Percentiles rank a stretch among this genome's conserved stretches.
These are phyloP conservation scores for Podospora comata DNA, from an alignment of 495 filamentous ascomycete species.

Conservation along the genomic window DNA sequence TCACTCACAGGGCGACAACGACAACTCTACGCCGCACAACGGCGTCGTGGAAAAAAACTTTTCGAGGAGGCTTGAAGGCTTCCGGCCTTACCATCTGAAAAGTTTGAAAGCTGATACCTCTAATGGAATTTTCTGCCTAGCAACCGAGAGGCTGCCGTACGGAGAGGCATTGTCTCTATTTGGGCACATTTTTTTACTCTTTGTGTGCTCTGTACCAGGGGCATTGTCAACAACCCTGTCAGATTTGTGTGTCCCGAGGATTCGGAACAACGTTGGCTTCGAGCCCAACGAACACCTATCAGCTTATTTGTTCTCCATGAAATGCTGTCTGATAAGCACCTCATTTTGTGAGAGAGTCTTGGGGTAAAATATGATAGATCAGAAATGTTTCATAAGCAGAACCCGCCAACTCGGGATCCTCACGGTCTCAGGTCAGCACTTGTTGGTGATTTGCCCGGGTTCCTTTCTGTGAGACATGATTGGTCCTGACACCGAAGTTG, in stretches of 20 bases:
- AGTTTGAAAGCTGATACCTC: background rate
- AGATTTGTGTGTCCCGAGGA: background rate
- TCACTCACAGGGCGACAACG: constrained; percentile 1
- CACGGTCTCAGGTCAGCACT: constrained; percentile 5
- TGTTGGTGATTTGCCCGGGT: background rate
- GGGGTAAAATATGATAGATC: background rate
- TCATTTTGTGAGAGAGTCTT: background rate
- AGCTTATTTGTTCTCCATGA: background rate
- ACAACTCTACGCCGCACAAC: constrained; percentile 4
- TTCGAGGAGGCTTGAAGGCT: background rate
- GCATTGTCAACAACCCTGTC: background rate
- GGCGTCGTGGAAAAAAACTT: background rate
- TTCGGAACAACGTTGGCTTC: background rate
- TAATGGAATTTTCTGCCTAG: background rate
- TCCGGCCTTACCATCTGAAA: background rate
- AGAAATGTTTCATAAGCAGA: background rate
- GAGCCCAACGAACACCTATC: background rate
- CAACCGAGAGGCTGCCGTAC: background rate
- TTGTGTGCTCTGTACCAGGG: background rate
- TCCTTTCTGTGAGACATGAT: constrained; percentile 1
- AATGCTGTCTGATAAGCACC: background rate
- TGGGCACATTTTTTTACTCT: background rate
- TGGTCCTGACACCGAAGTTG: constrained; percentile 7
- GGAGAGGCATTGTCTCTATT: background rate
- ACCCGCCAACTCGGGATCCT: background rate